phyloP scores from a whole-genome alignment of 805 yeast species.

The Geotrichum ghanense region DNA sequence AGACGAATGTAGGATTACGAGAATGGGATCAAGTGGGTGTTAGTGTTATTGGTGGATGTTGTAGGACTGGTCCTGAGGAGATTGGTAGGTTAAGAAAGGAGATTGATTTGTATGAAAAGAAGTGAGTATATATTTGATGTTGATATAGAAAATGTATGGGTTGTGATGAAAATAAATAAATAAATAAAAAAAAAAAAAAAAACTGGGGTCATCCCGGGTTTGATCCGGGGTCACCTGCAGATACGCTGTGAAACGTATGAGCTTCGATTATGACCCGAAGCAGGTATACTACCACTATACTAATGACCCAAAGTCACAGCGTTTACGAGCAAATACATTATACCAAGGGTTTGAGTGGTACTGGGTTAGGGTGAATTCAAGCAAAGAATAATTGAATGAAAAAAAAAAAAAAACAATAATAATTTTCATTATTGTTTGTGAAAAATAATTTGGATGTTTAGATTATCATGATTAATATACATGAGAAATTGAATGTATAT shows the following conservation, averaged over 20 bases:
- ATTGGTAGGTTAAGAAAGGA: slow-evolving; percentile 15
- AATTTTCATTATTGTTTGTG: no score
- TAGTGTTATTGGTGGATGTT: slow-evolving; percentile 63
- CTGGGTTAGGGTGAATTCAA: no score
- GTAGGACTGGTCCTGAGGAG: slow-evolving; percentile 52
- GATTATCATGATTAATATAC: no score
- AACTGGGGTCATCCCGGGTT: slow-evolving; percentile 30
- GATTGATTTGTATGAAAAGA: background rate
- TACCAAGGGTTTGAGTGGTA: no score
- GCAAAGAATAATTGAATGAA: no score
- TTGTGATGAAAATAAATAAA: no score
- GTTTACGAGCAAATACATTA: no score
- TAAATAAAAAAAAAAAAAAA: slow-evolving; percentile 12
- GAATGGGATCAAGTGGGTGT: slow-evolving; percentile 34
- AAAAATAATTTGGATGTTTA: no score
- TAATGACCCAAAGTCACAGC: slow-evolving; percentile 28
- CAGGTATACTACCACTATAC: slow-evolving; percentile 31
- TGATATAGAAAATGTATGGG: no score
- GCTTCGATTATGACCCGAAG: slow-evolving; percentile 26
- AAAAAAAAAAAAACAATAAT: no score
- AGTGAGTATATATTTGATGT: no score
- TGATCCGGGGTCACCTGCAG: slow-evolving; percentile 32
- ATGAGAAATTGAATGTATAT: no score
- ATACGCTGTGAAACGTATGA: slow-evolving; percentile 19
- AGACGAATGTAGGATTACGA: slow-evolving; percentile 15